phyloP scores from a whole-genome alignment of 768 basidiomycete genomes.

The Panellus pusillus region DNA sequence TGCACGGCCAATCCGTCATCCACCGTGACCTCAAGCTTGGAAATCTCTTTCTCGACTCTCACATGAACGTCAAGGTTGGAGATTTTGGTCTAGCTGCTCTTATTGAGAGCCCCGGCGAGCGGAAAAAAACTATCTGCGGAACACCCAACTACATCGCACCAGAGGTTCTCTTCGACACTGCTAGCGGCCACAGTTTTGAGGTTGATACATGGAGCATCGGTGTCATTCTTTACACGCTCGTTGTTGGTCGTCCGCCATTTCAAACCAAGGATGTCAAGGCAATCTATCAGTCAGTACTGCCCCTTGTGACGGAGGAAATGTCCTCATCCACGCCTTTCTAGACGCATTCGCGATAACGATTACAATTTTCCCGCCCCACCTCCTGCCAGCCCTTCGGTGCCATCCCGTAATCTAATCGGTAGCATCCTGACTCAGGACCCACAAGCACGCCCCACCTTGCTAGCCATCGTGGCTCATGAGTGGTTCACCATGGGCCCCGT shows the following conservation, averaged over 20 bases:
- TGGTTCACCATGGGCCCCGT: slow-evolving; percentile 85
- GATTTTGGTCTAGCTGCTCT: slow-evolving; percentile 97
- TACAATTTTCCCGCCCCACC: slow-evolving; percentile 85
- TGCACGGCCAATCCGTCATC: slow-evolving; percentile 96
- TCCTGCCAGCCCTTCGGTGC: slow-evolving; percentile 47
- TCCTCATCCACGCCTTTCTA: slow-evolving; percentile 27
- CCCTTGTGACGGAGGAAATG: neutral
- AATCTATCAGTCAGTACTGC: slow-evolving; percentile 76
- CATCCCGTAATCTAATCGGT: slow-evolving; percentile 72
- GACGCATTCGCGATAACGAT: slow-evolving; percentile 90
- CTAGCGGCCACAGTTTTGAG: slow-evolving; percentile 96
- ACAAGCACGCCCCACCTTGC: slow-evolving; percentile 74
- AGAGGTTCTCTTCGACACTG: slow-evolving; percentile 93
- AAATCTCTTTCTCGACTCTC: slow-evolving; percentile 86
- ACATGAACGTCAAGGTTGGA: slow-evolving; percentile 96
- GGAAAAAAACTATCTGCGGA: slow-evolving; percentile 99
- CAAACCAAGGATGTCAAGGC: slow-evolving; percentile 98
- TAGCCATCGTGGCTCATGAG: slow-evolving; percentile 78
- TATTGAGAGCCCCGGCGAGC: slow-evolving; percentile 93
- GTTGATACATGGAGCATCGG: slow-evolving; percentile 98
- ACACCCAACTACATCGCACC: slow-evolving; percentile 99
- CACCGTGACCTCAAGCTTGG: slow-evolving; percentile 97
- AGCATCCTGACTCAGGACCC: slow-evolving; percentile 87
- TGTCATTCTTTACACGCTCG: slow-evolving; percentile 93
- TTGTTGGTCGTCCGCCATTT: slow-evolving; percentile 95